Conservation (phyloP, 2,329 filamentous ascomycete genomes). For the Cladophialophora bantiana region DNA sequence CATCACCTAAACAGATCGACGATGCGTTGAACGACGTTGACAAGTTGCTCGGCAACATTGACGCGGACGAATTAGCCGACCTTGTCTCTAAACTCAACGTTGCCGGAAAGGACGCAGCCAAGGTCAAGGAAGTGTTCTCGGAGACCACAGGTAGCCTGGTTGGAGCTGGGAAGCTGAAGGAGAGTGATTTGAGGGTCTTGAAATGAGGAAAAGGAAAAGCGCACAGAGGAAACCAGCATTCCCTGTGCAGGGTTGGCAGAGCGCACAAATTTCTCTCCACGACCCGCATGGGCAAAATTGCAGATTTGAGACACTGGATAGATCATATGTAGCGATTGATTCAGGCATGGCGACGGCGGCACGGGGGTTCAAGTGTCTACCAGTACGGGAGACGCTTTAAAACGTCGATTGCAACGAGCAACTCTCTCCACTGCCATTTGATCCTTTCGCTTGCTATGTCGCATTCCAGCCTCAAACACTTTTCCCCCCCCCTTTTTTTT, state of each 20-base stretch:
- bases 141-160: constrained; percentile 80
- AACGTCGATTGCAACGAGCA: too few relatives aligned
- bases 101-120: constrained; percentile 75
- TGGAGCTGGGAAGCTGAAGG: constrained; percentile 83
- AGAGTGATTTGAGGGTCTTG: constrained; percentile 74
- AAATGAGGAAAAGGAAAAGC: constrained; percentile 24
- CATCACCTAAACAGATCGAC: constrained; percentile 77
- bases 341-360: too few relatives aligned
- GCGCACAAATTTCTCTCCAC: neutral
- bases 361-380: too few relatives aligned
- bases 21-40: constrained; percentile 85
- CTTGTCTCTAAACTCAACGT: constrained; percentile 81
- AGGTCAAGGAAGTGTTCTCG: constrained; percentile 84
- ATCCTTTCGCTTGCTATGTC: too few relatives aligned
- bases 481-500: too few relatives aligned
- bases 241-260: neutral
- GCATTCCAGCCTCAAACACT: too few relatives aligned
- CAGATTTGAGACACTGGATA: neutral
- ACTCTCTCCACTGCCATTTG: too few relatives aligned
- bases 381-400: too few relatives aligned
- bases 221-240: neutral
- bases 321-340: too few relatives aligned
- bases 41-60: constrained; percentile 83
- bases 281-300: neutral
- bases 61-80: constrained; percentile 85